Evolutionary conservation across 768 basidiomycete genomes (phyloP).

Genomic region (Rhodotorula graminis): DNA sequence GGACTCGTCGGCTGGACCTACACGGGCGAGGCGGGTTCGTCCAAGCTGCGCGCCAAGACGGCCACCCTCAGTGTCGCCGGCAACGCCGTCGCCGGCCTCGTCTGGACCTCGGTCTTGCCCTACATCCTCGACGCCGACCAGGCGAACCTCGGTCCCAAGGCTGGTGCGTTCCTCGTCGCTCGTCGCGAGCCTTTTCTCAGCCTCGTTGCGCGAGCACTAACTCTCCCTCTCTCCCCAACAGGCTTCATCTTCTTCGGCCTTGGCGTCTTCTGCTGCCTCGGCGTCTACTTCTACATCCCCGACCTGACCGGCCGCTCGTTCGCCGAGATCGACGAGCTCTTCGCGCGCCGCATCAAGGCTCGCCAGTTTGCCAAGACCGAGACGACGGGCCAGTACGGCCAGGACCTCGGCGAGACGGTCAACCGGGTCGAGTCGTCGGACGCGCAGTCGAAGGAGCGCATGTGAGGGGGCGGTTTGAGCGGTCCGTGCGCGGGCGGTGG

Average conservation of each 20-base stretch:
- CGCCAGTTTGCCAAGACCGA: slow-evolving; percentile 35
- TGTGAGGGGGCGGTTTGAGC: no score
- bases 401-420: background rate
- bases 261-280: slow-evolving; percentile 19
- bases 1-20: slow-evolving; percentile 33
- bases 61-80: slow-evolving; percentile 28
- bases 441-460: no score
- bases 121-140: slow-evolving; percentile 28
- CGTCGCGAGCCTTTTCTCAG: background rate
- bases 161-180: background rate
- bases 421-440: background rate
- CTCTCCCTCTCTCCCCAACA: background rate
- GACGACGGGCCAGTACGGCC: slow-evolving; percentile 29
- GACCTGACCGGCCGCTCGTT: slow-evolving; percentile 37
- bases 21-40: slow-evolving; percentile 32
- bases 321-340: slow-evolving; percentile 40
- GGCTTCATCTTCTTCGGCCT: slow-evolving; percentile 34
- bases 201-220: no score
- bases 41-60: slow-evolving; percentile 33
- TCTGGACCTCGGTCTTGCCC: slow-evolving; percentile 33
- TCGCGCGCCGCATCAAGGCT: slow-evolving; percentile 35
- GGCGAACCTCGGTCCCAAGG: slow-evolving; percentile 35
- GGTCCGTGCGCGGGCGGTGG: no score
- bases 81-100: slow-evolving; percentile 34
- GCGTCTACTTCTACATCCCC: slow-evolving; percentile 35